Conservation (phyloP, 441 rosid genomes). For the Isatis lusitanica region DNA sequence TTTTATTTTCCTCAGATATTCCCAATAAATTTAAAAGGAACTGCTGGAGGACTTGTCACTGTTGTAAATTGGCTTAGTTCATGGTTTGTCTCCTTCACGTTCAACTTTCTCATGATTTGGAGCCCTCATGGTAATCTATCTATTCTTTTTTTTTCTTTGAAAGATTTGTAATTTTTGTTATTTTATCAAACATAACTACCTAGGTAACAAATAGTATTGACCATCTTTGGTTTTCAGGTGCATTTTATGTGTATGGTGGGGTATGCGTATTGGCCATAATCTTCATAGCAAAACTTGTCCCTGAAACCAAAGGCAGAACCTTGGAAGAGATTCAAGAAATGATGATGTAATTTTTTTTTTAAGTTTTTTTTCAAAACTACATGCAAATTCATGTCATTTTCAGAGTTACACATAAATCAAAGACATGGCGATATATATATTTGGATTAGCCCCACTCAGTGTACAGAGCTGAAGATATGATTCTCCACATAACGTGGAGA, state of each 20-base stretch:
- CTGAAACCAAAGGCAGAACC: constrained; percentile 71
- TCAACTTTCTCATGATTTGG: constrained; percentile 65
- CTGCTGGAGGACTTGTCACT: constrained; percentile 64
- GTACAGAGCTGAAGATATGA: no score
- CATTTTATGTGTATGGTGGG: constrained; percentile 52
- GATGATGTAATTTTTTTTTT: constrained; percentile 1
- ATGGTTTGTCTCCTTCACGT: constrained; percentile 62
- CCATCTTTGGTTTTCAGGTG: constrained; percentile 37
- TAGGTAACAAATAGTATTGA: not conserved
- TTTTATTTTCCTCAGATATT: constrained; percentile 40
- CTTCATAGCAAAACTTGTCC: constrained; percentile 58
- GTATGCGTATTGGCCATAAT: constrained; percentile 43
- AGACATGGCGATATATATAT: no score
- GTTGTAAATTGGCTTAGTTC: constrained; percentile 58
- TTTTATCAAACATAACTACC: not conserved
- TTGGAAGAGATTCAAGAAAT: constrained; percentile 77
- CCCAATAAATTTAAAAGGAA: constrained; percentile 62
- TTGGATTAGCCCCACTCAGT: no score
- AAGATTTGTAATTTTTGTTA: not conserved
- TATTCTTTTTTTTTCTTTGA: no score
- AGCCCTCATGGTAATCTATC: constrained; percentile 44
- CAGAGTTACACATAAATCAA: no score
- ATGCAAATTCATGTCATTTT: not conserved
- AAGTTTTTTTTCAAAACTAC: not conserved
- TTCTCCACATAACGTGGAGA: no score